Evolutionary conservation across 331 rosid species (phyloP), one percentile per base, ranked within the genome.

Genomic region (Malus hybrid): DNA sequence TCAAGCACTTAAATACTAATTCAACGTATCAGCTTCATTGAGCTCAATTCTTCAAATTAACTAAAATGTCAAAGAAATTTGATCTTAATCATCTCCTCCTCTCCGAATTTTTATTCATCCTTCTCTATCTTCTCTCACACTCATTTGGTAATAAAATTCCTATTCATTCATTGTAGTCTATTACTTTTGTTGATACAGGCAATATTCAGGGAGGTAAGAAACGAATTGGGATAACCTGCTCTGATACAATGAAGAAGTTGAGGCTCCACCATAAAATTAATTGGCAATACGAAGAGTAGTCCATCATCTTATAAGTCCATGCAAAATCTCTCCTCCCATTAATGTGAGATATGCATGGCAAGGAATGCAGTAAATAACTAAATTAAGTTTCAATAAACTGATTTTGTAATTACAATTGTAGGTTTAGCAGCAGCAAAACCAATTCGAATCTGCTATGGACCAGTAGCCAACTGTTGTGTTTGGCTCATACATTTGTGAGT

Each of bases 361-460:
- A 50, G 9, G 56, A 18, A 62, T 62, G 11, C 33, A 6, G 2
- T 13, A 28, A 62, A 15, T 12, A 28, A 62, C 67, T 14, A 62
- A 62, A 62, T 50, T 50, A 50, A 50, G 56, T 16, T 50, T 11
- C n/a, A 32, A 64, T 31, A 27, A 28, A 62, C 18, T 62, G 29
- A 22, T 10, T 56, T 56, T 8, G 62, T 56, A 19, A 56, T 20
- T 16, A 6, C 36, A 7, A 18, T 65, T 10, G 28, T 19, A 34
- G 48, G 70, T 14, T 61, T 19, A 64, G 33, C 78, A 65, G 70
- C 55, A 46, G 34, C 32, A 6, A 66, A 70, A 14, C 74, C 74
- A 15, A 4, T 74, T 9, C 77, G 80, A 70, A 82, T 78, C 19
- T 82, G 85, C 76, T 69, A 82, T 28, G 75, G 83, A 31, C 77